Conservation (phyloP, 2,329 filamentous ascomycete genomes). For the Spiromastix sp. region DNA sequence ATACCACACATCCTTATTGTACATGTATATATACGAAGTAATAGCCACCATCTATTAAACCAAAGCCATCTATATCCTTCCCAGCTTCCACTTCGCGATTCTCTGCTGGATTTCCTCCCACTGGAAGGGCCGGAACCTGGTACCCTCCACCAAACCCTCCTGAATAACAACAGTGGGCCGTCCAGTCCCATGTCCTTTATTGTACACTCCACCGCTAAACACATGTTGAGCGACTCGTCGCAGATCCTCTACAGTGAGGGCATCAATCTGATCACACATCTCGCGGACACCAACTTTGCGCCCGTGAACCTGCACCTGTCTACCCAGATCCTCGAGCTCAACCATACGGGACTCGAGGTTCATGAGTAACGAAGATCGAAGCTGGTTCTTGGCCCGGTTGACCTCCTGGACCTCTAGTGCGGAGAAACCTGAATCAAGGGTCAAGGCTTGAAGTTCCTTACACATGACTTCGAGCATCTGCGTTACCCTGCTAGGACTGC, state of each 20-base stretch:
- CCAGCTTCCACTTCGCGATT: constrained; percentile 75
- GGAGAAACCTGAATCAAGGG: constrained; percentile 62
- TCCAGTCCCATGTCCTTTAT: constrained; percentile 67
- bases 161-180: constrained; percentile 91
- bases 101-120: constrained; percentile 88
- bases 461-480: constrained; percentile 94
- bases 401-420: constrained; percentile 69
- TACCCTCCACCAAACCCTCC: constrained; percentile 68
- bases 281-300: constrained; percentile 82
- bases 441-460: constrained; percentile 70
- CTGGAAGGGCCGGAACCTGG: constrained; percentile 55
- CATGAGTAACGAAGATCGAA: constrained; percentile 84
- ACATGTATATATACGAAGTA: too few species aligned
- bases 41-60: too few species aligned
- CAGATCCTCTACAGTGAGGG: constrained; percentile 68
- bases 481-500: constrained; percentile 64
- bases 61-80: constrained; percentile 42
- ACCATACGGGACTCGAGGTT: constrained; percentile 97
- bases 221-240: constrained; percentile 69
- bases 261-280: constrained; percentile 83
- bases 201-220: constrained; percentile 65
- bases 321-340: constrained; percentile 86
- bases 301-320: constrained; percentile 95
- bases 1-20: too few species aligned
- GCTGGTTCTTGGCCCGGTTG: constrained; percentile 89